Evolutionary conservation across 345 rosid species (phyloP).

Genomic region (Melaleuca alternifolia): DNA sequence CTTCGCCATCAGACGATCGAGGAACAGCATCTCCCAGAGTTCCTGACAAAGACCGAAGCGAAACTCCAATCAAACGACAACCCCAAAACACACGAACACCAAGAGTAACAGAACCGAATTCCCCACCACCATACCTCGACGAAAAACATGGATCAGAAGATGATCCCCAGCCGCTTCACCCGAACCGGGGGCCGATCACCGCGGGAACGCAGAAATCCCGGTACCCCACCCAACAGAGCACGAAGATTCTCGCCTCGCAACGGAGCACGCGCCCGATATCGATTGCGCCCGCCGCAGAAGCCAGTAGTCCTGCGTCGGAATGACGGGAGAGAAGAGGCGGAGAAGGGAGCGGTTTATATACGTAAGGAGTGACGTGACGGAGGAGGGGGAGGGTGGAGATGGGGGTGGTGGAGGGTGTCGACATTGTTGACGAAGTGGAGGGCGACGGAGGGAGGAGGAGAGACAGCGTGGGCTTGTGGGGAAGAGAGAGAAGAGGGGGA

Average conservation of each 20-base stretch:
- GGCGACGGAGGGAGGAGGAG: background rate
- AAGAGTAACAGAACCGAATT: background rate
- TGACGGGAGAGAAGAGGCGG: background rate
- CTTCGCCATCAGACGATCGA: constrained; percentile 24
- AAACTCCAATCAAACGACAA: background rate
- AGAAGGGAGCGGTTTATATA: background rate
- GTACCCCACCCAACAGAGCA: background rate
- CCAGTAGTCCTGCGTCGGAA: background rate
- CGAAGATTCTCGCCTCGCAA: background rate
- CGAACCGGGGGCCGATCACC: background rate
- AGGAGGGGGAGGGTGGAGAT: background rate
- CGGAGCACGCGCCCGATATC: too few species aligned
- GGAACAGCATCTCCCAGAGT: constrained; percentile 17
- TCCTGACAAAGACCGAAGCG: constrained; percentile 14
- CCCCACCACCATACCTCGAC: constrained; percentile 7
- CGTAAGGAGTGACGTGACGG: background rate
- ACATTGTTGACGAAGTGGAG: background rate
- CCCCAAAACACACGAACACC: background rate
- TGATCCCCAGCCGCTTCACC: background rate
- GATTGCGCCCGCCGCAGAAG: too few species aligned
- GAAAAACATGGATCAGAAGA: constrained; percentile 12
- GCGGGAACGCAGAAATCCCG: background rate
- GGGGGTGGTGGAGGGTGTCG: background rate
- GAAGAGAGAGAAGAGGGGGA: background rate
- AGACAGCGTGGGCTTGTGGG: background rate